Evolutionary conservation across 1,284 basidiomycete genomes (phyloP).

Genomic region (Ustilago trichophora): DNA sequence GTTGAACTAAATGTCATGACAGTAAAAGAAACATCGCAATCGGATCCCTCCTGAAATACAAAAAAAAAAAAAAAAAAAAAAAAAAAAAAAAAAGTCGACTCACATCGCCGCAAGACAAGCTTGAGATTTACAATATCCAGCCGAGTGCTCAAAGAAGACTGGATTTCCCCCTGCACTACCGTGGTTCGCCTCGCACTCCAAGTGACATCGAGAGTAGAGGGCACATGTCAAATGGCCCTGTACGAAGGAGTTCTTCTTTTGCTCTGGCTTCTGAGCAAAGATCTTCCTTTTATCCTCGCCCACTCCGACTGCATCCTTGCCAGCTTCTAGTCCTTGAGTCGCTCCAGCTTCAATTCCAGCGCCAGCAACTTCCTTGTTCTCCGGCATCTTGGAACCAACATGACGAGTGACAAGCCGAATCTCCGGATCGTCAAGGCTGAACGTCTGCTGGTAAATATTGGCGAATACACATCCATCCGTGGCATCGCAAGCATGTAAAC

Average conservation of each 20-base stretch:
- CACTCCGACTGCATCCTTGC: too few species aligned
- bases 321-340: too few species aligned
- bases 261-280: slow-evolving; percentile 14
- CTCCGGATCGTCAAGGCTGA: slow-evolving; percentile 9
- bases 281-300: neutral
- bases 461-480: slow-evolving; percentile 24
- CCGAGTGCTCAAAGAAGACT: slow-evolving; percentile 16
- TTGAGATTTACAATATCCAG: slow-evolving; percentile 18
- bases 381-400: too few species aligned
- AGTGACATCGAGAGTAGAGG: slow-evolving; percentile 15
- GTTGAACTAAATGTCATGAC: too few species aligned
- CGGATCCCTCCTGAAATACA: too few species aligned
- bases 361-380: too few species aligned
- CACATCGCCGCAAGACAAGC: neutral
- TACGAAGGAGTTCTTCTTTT: slow-evolving; percentile 28
- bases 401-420: slow-evolving; percentile 10
- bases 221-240: slow-evolving; percentile 24
- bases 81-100: too few species aligned
- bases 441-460: slow-evolving; percentile 31
- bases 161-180: slow-evolving; percentile 3
- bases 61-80: too few species aligned
- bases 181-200: slow-evolving; percentile 14
- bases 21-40: too few species aligned
- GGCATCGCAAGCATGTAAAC: slow-evolving; percentile 19
- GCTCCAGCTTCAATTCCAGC: too few species aligned